Conservation (phyloP, 2,329 filamentous ascomycete genomes). For the Hypoxylon sp. region DNA sequence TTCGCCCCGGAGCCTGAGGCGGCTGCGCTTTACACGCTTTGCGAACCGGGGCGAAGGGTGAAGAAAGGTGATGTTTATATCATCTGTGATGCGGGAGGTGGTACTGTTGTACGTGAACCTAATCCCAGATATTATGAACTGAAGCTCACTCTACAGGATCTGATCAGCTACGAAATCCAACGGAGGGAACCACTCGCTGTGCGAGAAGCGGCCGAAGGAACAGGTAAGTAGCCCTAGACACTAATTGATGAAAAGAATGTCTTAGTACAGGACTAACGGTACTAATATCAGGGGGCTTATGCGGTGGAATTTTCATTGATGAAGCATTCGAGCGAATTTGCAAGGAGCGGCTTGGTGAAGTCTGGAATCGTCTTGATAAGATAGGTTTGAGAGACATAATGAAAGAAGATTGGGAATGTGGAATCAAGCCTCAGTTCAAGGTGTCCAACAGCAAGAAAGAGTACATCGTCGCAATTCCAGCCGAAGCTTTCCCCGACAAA, state of each 20-base stretch:
- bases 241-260: no score
- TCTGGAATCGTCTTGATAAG: conserved; percentile 2
- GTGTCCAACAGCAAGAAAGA: neutral
- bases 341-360: conserved; percentile 8
- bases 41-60: neutral
- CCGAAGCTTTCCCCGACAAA: conserved; percentile 1
- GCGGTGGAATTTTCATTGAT: conserved; percentile 12
- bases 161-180: conserved; percentile 4
- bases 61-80: conserved; percentile 4
- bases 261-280: no score
- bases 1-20: conserved; percentile 6
- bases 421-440: conserved; percentile 10
- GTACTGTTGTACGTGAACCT: conserved; percentile 2
- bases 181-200: neutral
- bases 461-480: conserved; percentile 5
- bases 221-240: conserved; percentile 1
- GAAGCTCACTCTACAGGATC: neutral
- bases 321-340: conserved; percentile 7
- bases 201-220: conserved; percentile 4
- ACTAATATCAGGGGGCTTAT: conserved; percentile 2
- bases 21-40: neutral
- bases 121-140: neutral
- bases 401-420: conserved; percentile 12
- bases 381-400: neutral
- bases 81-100: conserved; percentile 7